A percentile compares a stretch with the other conserved stretches of the same genome.
Conservation (phyloP, 2,329 filamentous ascomycete species). For the Aureobasidium namibiae region DNA sequence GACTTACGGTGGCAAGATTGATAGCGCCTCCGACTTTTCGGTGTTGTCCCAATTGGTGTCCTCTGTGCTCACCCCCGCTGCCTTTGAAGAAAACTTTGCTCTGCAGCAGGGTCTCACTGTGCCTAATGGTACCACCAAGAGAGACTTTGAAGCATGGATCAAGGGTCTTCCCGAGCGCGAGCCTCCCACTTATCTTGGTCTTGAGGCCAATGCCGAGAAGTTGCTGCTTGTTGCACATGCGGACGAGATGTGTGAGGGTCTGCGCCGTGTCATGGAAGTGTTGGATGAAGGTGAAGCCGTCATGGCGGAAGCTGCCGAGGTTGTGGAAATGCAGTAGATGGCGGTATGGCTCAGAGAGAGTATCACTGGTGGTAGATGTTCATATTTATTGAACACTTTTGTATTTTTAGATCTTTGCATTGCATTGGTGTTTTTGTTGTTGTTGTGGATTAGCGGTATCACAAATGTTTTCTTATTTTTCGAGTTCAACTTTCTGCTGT, state of each 20-base stretch:
- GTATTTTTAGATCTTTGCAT: background rate
- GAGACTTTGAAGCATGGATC: slow-evolving; percentile 87
- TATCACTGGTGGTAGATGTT: background rate
- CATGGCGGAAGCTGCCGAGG: slow-evolving; percentile 38
- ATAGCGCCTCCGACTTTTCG: slow-evolving; percentile 76
- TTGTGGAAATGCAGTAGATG: background rate
- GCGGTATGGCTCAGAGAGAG: background rate
- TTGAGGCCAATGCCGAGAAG: slow-evolving; percentile 96
- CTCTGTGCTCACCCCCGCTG: slow-evolving; percentile 71
- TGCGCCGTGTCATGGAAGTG: slow-evolving; percentile 77
- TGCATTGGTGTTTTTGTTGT: background rate
- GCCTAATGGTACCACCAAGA: slow-evolving; percentile 70
- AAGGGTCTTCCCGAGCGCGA: slow-evolving; percentile 87
- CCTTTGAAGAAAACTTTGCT: slow-evolving; percentile 88
- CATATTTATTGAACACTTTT: background rate
- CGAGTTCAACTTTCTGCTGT: background rate
- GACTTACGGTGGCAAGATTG: slow-evolving; percentile 97
- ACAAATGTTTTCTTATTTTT: background rate
- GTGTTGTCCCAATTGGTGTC: slow-evolving; percentile 66
- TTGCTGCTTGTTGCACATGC: slow-evolving; percentile 83
- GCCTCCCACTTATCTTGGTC: slow-evolving; percentile 85
- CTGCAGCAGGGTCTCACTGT: slow-evolving; percentile 55
- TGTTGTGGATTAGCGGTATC: background rate
- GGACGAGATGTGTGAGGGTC: slow-evolving; percentile 70
- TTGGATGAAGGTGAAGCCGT: slow-evolving; percentile 91